A percentile compares a stretch with the other conserved stretches of the same genome.
phyloP scores from a whole-genome alignment of 1,284 basidiomycete species.

The Hortiboletus rubellus region DNA sequence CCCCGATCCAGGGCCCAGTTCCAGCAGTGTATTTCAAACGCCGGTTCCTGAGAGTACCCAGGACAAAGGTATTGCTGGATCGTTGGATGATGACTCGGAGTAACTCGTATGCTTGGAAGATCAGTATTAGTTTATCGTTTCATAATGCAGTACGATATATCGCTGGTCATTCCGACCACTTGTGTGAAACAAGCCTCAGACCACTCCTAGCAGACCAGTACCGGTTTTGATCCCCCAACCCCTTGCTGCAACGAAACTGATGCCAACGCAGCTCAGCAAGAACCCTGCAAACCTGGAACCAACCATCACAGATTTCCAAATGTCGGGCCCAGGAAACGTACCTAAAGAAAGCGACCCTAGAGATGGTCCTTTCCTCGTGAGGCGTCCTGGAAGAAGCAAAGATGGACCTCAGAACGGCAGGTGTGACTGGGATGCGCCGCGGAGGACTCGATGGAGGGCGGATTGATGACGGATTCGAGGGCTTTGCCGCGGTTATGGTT shows the following conservation, averaged over 20 bases:
- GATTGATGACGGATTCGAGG: constrained; percentile 40
- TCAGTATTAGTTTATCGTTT: not conserved
- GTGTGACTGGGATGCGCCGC: constrained; percentile 75
- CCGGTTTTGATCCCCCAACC: constrained; percentile 63
- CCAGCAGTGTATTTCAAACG: constrained; percentile 7
- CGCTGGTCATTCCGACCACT: not conserved
- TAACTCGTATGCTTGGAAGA: constrained; percentile 39
- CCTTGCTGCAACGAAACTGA: constrained; percentile 69
- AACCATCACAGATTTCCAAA: not conserved
- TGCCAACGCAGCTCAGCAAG: constrained; percentile 73
- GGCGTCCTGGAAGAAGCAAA: constrained; percentile 79
- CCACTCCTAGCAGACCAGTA: constrained; percentile 64
- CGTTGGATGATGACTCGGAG: constrained; percentile 55
- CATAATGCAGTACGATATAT: not conserved
- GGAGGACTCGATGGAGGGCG: constrained; percentile 30
- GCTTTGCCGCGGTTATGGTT: constrained; percentile 48
- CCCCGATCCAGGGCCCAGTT: constrained; percentile 29
- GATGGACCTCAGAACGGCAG: constrained; percentile 74
- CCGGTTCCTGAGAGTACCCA: constrained; percentile 6
- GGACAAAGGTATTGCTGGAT: constrained; percentile 58
- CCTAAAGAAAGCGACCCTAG: constrained; percentile 82
- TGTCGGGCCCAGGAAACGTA: constrained; percentile 25
- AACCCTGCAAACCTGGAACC: constrained; percentile 70
- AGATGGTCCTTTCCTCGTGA: constrained; percentile 76
- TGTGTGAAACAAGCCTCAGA: constrained; percentile 25